Percentiles rank a stretch among this genome's conserved stretches.
Conservation (phyloP, 495 filamentous ascomycete genomes). For the Aspergillus conjunctus region DNA sequence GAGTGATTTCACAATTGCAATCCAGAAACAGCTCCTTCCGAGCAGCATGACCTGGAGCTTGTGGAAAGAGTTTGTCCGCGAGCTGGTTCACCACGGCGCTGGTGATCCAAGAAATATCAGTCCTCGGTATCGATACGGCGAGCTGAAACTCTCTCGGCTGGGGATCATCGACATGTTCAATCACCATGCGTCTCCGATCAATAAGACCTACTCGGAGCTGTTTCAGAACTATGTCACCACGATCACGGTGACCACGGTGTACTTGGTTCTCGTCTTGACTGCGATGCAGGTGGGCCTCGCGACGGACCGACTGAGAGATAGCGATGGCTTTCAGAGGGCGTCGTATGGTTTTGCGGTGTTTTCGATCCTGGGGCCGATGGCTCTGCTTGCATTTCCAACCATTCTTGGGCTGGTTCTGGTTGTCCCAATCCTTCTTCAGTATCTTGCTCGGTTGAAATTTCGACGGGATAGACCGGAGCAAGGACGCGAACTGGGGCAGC, state of each 20-base stretch:
- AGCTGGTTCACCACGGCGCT: constrained; percentile 11
- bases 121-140: constrained; percentile 47
- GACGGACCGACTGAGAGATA: constrained; percentile 39
- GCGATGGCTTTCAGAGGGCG: constrained; percentile 45
- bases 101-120: constrained; percentile 29
- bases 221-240: constrained; percentile 51
- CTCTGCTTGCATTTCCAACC: too few species aligned
- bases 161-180: constrained; percentile 23
- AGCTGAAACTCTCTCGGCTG: constrained; percentile 40
- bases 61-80: constrained; percentile 23
- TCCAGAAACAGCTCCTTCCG: constrained; percentile 39
- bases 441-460: too few species aligned
- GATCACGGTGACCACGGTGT: constrained; percentile 48
- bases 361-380: constrained; percentile 36
- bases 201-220: constrained; percentile 21
- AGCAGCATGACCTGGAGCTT: constrained; percentile 28
- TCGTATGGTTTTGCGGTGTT: constrained; percentile 59
- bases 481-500: too few species aligned
- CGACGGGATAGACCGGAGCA: too few species aligned
- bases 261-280: constrained; percentile 55
- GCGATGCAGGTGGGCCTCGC: constrained; percentile 63
- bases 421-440: too few species aligned
- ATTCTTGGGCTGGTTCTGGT: too few species aligned
- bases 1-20: constrained; percentile 46
- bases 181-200: constrained; percentile 16